Evolutionary conservation across 257 asterid genomes (phyloP).

Genomic region (Ilex asprella): DNA sequence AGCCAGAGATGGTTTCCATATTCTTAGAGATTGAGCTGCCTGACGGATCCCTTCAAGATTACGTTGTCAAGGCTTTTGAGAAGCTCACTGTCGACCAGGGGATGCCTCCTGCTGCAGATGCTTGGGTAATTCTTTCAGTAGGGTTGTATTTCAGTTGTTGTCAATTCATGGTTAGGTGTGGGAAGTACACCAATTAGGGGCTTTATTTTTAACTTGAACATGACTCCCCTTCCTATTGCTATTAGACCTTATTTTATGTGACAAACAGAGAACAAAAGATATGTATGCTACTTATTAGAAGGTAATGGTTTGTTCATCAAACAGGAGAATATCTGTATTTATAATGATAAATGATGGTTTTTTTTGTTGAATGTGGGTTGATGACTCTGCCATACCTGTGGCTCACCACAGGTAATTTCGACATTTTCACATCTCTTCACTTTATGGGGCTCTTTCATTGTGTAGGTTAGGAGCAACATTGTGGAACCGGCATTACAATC

Average conservation of each 20-base stretch:
- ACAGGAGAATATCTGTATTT: no score
- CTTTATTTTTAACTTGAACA: no score
- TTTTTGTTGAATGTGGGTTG: no score
- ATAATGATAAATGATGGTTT: no score
- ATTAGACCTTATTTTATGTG: not conserved
- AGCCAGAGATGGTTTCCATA: constrained; percentile 52
- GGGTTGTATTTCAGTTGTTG: not conserved
- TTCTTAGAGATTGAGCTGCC: constrained; percentile 44
- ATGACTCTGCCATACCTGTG: no score
- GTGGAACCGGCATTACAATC: constrained; percentile 65
- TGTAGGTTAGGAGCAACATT: constrained; percentile 61
- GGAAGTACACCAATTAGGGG: no score
- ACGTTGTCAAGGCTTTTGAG: constrained; percentile 55
- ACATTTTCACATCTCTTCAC: no score
- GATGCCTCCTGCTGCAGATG: constrained; percentile 89
- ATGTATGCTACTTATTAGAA: no score
- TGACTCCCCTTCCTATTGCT: not conserved
- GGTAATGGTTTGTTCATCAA: no score
- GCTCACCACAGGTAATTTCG: no score
- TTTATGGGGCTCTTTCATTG: constrained; percentile 2
- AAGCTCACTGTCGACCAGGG: constrained; percentile 87
- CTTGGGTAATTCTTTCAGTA: constrained; percentile 50
- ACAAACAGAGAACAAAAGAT: no score
- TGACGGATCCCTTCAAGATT: constrained; percentile 52
- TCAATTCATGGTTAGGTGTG: no score